A percentile compares a stretch with the other conserved stretches of the same genome.
Evolutionary conservation across 2,329 filamentous ascomycete genomes (phyloP).

Genomic region (Harringtonia aguacate): DNA sequence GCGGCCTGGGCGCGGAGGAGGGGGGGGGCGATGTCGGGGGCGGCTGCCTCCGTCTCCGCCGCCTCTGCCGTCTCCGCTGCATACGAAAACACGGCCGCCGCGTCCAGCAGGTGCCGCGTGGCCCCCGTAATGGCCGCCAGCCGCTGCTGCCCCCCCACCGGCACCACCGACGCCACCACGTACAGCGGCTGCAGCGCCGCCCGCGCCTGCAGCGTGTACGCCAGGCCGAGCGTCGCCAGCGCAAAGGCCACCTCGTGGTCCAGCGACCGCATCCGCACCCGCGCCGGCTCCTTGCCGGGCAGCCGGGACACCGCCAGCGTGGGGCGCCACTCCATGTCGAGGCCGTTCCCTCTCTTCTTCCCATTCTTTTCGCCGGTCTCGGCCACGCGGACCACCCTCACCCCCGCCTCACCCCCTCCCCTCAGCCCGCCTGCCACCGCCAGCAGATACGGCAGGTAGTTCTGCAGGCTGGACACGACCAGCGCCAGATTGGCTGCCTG

Average conservation of each 20-base stretch:
- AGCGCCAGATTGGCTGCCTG: conserved; percentile 60
- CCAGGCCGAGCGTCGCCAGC: conserved; percentile 65
- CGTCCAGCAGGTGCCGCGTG: conserved; percentile 67
- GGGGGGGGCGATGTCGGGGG: conserved; percentile 40
- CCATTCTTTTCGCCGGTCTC: conserved; percentile 21
- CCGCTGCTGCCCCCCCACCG: conserved; percentile 54
- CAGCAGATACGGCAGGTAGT: conserved; percentile 76
- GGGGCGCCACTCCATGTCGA: conserved; percentile 69
- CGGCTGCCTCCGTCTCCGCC: conserved; percentile 2
- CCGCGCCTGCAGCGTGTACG: conserved; percentile 62
- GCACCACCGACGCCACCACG: conserved; percentile 48
- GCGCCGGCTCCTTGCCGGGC: conserved; percentile 43
- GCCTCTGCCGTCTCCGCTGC: conserved; percentile 38
- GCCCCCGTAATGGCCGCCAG: conserved; percentile 60
- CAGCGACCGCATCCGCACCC: conserved; percentile 61
- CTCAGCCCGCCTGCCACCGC: conserved; percentile 62
- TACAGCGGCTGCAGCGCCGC: conserved; percentile 64
- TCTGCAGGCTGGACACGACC: conserved; percentile 58
- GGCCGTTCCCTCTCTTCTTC: background rate
- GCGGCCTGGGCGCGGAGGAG: conserved; percentile 46
- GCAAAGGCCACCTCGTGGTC: conserved; percentile 78
- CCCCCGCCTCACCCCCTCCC: background rate
- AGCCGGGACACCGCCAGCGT: conserved; percentile 59
- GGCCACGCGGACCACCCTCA: conserved; percentile 16
- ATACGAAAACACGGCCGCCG: conserved; percentile 68